Base-by-base conservation (phyloP, 2,329 filamentous ascomycete species). In the Colletotrichum zoysiae region DNA sequence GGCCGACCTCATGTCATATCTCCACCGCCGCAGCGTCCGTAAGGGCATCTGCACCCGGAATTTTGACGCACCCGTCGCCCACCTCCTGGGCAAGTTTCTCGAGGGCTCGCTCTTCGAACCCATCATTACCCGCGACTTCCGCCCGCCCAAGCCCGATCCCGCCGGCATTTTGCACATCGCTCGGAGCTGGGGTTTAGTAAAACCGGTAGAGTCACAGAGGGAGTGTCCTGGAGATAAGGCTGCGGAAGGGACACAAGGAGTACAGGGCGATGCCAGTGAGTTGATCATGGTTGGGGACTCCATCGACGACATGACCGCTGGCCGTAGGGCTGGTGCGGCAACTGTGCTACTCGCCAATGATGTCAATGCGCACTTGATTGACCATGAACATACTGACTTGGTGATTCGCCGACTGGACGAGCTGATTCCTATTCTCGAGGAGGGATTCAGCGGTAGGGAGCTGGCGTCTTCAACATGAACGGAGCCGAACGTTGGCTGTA, bases 11-110 rank as follows among this genome's bases (percentile, higher is more conserved):
- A 97, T 98, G 93, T 83, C 89, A 68, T 97, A 96, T 80, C 89
- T 98, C 23, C 91, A 96, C 77, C 78, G 82, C 8, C 87, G 87
- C 38, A 81, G 83, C 7, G 80, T 98, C 42, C 89, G 85, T 76
- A 96, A 97, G 81, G 95, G 89, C 20, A 95, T 98, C 74, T 98
- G 95, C 83, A 98, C 96, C 2, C 89, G 96, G 78, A 98, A 99
- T 84, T 98, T 98, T 78, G 93, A 95, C 77, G 84, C 88, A 9
- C 94, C 94, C 7, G 93, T 96, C 1, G 83, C 86, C 58, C 91
- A 95, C 80, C 86, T 97, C 3, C 86, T 98, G 4, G 83, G 83
- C 63, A 96, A 91, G 60, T 96, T 96, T 80, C 86, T 98, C 11
- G 85, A 88, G 1, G 86, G 84, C 2, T 88, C 90, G 70, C 82